phyloP scores from a whole-genome alignment of 192 early-diverging fungal genomes.

The Rhizoclosmatium globosum region DNA sequence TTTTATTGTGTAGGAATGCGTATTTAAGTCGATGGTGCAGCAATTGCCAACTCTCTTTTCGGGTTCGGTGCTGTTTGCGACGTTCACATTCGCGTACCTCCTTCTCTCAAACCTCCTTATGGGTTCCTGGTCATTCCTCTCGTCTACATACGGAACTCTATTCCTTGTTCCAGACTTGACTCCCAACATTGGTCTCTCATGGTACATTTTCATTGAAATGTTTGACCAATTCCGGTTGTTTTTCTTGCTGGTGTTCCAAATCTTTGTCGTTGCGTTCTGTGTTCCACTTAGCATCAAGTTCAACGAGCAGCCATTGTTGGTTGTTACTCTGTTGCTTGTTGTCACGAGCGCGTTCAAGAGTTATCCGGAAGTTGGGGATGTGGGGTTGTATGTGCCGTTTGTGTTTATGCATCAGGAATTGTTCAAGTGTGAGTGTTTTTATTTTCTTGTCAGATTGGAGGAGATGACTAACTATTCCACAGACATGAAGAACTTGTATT shows the following conservation, averaged over 20 bases:
- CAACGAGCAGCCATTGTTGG: slow-evolving; percentile 84
- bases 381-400: slow-evolving; percentile 81
- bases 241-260: slow-evolving; percentile 93
- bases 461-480: not conserved
- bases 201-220: slow-evolving; percentile 99
- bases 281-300: slow-evolving; percentile 85
- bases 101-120: slow-evolving; percentile 65
- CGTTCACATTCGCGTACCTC: slow-evolving; percentile 58
- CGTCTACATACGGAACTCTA: slow-evolving; percentile 74
- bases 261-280: slow-evolving; percentile 89
- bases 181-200: slow-evolving; percentile 96
- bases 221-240: slow-evolving; percentile 98
- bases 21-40: slow-evolving; percentile 6
- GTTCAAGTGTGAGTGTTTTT: slow-evolving; percentile 79
- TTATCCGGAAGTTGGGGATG: slow-evolving; percentile 92
- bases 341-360: slow-evolving; percentile 90
- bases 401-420: slow-evolving; percentile 84
- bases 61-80: slow-evolving; percentile 43
- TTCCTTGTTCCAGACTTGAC: slow-evolving; percentile 85
- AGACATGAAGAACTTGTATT: slow-evolving; percentile 86
- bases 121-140: slow-evolving; percentile 77
- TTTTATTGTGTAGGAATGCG: no score
- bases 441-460: not conserved
- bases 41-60: slow-evolving; percentile 35
- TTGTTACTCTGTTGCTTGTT: slow-evolving; percentile 69